Evolutionary conservation across 768 basidiomycete species (phyloP).

Genomic region (Tricholoma hemisulphureum): DNA sequence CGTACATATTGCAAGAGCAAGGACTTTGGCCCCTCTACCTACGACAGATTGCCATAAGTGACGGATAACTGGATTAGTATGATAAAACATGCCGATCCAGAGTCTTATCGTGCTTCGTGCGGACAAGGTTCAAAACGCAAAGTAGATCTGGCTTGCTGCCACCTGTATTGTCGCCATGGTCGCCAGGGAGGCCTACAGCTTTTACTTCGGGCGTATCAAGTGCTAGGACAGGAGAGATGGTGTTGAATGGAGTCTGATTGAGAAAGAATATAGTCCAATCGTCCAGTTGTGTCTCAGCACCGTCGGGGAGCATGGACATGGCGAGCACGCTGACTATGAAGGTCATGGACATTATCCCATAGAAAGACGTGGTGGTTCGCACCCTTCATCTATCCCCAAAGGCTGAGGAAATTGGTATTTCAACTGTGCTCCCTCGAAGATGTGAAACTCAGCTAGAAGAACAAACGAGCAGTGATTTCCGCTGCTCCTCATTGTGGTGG

Average conservation of each 20-base stretch:
- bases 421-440: conserved; percentile 88
- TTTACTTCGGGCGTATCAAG: conserved; percentile 55
- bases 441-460: conserved; percentile 98
- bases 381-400: conserved; percentile 94
- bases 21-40: conserved; percentile 84
- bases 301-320: conserved; percentile 98
- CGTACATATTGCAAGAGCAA: conserved; percentile 93
- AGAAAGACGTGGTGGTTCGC: conserved; percentile 22
- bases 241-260: conserved; percentile 89
- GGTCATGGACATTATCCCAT: conserved; percentile 11
- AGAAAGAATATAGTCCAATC: conserved; percentile 99
- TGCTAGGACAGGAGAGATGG: conserved; percentile 78
- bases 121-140: conserved; percentile 87
- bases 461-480: conserved; percentile 88
- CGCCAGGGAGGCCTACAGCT: conserved; percentile 35
- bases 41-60: background rate
- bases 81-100: conserved; percentile 59
- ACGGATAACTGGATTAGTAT: background rate
- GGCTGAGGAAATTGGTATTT: conserved; percentile 96
- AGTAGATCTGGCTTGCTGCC: conserved; percentile 55
- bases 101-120: conserved; percentile 87
- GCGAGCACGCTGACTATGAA: conserved; percentile 69
- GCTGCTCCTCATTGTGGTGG: conserved; percentile 50
- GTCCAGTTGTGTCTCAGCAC: conserved; percentile 89
- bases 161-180: conserved; percentile 23